Evolutionary conservation across 164 flowering plant species (phyloP), one percentile per base, ranked within the genome.

Genomic region (Platanus orientalis): DNA sequence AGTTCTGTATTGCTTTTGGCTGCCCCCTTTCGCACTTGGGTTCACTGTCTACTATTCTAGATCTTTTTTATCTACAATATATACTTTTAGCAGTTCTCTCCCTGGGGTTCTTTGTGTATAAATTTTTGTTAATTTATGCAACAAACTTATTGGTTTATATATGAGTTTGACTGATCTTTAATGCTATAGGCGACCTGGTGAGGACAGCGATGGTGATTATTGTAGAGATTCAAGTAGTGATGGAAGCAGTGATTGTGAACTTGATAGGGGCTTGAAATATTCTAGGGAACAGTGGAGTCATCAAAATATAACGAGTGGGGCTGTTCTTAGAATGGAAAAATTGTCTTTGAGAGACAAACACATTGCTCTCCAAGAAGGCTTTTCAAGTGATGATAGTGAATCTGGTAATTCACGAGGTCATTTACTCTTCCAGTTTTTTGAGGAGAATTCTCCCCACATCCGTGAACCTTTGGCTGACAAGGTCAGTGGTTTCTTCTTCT

Each of bases 381-480:
- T 72, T 55, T 93, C 90, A 9, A 83, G 89, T 68, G 83, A 81
- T 71, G 82, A 79, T 25, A 70, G 81, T 25, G 82, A 75, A 36
- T 34, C 66, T 20, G 64, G 63, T 47, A 79, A 64, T 63, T 69
- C 75, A 63, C 69, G 19, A 53, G 78, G 76, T 24, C 54, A 10
- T 30, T 61, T 79, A 57, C 64, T 81, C 32, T 83, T 83, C 71
- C 81, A 83, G 64, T 81, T 61, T 68, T 60, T 83, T 63, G 88
- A 83, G 63, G 79, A 57, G 36, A 74, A 78, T 63, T 71, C 67
- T 45, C 88, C 88, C 51, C 79, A 76, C 64, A 61, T 75, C 63
- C 83, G 88, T 59, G 83, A 76, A 71, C 84, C 87, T 20, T 72
- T 93, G 64, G 86, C 92, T 60, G 84, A 88, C 74, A 93, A 88